Base-by-base conservation (phyloP, 306 rosid species). In the Prunus kanzakura region DNA sequence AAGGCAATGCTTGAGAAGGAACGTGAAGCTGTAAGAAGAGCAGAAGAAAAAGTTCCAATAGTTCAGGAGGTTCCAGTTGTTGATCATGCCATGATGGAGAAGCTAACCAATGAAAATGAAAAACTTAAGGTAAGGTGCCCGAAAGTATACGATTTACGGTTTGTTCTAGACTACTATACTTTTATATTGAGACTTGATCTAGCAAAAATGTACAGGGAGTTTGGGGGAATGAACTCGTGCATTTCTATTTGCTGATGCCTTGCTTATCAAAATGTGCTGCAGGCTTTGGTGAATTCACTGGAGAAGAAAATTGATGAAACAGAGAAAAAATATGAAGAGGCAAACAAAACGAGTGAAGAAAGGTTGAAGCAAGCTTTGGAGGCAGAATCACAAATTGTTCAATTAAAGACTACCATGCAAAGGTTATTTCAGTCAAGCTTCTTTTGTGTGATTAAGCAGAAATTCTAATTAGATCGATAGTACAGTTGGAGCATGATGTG, bases 21-120 rank as follows among this genome's bases (percentile, higher is more conserved):
- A 87, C 77, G 83, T 5, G 97, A 91, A 73, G 84, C 88, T 77
- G 80, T 87, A 65, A 91, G 82, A 88, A 86, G 86, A 84, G 93
- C 81, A 78, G 88, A 85, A 43, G 96, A 91, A 85, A 84, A 61
- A 74, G 86, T 63, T 22, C 97, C 98, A 49, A 72, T 89, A 56
- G 81, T 96, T 82, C 96, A 96, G 75, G 97, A 96, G 90, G 87
- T 96, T 91, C 96, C 98, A 50, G 98, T 93, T 87, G 82, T 96
- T 78, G 99, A 96, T 84, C 74, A 88, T 84, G 87, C 82, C 78
- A 77, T 86, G 88, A 15, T 93, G 79, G 96, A 88, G 84, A 91
- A 89, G 84, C 93, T 96, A 67, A 80, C 87, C 35, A 78, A 78
- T 76, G 99, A 96, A 91, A 96, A 96, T 79, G 97, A 96, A 83